Conservation (phyloP, 805 yeast genomes). For the Candida stauntonica region DNA sequence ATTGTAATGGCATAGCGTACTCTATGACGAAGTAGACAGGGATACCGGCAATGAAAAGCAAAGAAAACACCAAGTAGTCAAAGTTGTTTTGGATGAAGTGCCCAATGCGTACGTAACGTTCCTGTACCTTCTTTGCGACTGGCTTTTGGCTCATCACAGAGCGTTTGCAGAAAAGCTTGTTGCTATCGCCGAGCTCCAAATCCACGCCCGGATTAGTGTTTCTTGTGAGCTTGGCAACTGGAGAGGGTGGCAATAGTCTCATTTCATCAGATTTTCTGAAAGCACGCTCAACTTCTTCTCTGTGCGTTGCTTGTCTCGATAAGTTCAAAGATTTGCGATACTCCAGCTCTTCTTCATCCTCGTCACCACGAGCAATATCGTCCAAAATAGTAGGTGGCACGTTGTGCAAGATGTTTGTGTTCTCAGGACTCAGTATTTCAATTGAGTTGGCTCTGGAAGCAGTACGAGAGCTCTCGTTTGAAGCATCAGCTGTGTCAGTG, state of each 20-base stretch:
- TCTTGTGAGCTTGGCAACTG: constrained; percentile 15
- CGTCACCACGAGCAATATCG: constrained; percentile 26
- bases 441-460: constrained; percentile 7
- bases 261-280: background rate
- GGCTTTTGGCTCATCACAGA: constrained; percentile 17
- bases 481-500: constrained; percentile 1
- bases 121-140: background rate
- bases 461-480: background rate
- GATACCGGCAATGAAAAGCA: constrained; percentile 49
- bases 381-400: constrained; percentile 17
- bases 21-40: constrained; percentile 57
- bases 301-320: constrained; percentile 7
- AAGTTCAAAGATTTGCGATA: constrained; percentile 16
- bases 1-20: constrained; percentile 57
- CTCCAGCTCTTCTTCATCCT: constrained; percentile 20
- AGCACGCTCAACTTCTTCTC: constrained; percentile 1
- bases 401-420: constrained; percentile 3
- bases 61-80: constrained; percentile 50
- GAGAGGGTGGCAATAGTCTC: constrained; percentile 14
- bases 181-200: constrained; percentile 5
- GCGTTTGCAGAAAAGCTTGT: constrained; percentile 22
- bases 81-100: constrained; percentile 40
- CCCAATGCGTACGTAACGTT: constrained; percentile 28
- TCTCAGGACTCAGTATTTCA: constrained; percentile 1
- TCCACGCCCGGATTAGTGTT: constrained; percentile 15